Conservation (phyloP, 2,329 filamentous ascomycete genomes). For the Scolecobasidium constrictum region DNA sequence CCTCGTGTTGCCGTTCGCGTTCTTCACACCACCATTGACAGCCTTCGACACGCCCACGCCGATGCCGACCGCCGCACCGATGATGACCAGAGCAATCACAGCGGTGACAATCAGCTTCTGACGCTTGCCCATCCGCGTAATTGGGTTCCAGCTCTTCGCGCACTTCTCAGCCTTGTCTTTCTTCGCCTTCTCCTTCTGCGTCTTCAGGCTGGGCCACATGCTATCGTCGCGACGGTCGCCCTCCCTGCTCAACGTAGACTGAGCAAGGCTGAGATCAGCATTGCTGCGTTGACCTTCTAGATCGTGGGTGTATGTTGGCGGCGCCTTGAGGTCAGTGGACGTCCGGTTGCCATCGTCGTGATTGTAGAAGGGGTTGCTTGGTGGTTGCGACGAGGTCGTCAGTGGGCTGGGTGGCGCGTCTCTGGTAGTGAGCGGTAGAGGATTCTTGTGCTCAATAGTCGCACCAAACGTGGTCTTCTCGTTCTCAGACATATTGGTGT, state of each 20-base stretch:
- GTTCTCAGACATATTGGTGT: slow-evolving; percentile 10
- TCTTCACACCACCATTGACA: slow-evolving; percentile 37
- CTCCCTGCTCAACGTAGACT: slow-evolving; percentile 14
- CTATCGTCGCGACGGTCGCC: slow-evolving; percentile 28
- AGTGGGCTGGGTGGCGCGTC: slow-evolving; percentile 18
- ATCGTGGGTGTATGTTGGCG: slow-evolving; percentile 25
- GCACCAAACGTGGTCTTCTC: slow-evolving; percentile 31
- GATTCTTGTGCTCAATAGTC: slow-evolving; percentile 22
- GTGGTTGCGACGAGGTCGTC: slow-evolving; percentile 18
- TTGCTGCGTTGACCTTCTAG: slow-evolving; percentile 18
- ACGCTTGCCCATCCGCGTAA: slow-evolving; percentile 30
- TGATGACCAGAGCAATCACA: slow-evolving; percentile 31
- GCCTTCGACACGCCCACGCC: slow-evolving; percentile 38
- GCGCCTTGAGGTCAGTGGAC: slow-evolving; percentile 3
- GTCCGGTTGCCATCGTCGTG: slow-evolving; percentile 26
- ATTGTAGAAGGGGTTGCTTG: slow-evolving; percentile 32
- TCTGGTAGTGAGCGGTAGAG: slow-evolving; percentile 20
- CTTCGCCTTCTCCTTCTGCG: slow-evolving; percentile 32
- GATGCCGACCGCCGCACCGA: slow-evolving; percentile 35
- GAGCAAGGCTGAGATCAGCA: slow-evolving; percentile 5
- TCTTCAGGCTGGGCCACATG: slow-evolving; percentile 40
- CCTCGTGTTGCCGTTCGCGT: slow-evolving; percentile 25
- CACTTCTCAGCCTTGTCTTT: slow-evolving; percentile 22
- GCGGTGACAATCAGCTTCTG: slow-evolving; percentile 35
- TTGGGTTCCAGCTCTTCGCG: slow-evolving; percentile 27